phyloP scores from a whole-genome alignment of 805 yeast species.

The Zygosaccharomyces siamensis region DNA sequence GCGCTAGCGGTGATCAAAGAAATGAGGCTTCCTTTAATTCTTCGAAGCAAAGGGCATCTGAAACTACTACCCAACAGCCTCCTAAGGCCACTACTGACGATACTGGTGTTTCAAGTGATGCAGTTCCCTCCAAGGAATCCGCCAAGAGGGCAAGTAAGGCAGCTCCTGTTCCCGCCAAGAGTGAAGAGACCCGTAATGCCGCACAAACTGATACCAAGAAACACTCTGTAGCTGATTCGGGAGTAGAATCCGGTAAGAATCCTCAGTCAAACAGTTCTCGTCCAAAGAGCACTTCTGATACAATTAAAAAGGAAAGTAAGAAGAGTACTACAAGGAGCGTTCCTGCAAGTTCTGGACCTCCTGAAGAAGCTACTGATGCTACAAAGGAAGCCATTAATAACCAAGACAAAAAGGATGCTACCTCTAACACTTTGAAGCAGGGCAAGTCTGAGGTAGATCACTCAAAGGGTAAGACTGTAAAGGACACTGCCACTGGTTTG shows the following conservation, averaged over 20 bases:
- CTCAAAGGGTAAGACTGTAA: background rate
- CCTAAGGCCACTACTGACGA: background rate
- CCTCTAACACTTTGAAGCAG: background rate
- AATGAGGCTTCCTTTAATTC: background rate
- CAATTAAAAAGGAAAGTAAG: background rate
- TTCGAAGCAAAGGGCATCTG: background rate
- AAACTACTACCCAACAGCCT: background rate
- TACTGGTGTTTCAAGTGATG: background rate
- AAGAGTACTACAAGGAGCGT: background rate
- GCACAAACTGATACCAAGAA: background rate
- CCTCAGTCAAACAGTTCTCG: background rate
- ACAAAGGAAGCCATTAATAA: background rate
- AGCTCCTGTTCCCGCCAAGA: background rate
- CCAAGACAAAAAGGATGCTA: background rate
- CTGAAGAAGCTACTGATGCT: background rate
- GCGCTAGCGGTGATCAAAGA: background rate
- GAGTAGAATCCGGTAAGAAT: background rate
- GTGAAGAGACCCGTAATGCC: background rate
- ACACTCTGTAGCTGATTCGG: background rate
- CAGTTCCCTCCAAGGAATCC: background rate
- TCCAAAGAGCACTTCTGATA: background rate
- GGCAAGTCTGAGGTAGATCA: background rate
- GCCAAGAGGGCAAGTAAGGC: background rate
- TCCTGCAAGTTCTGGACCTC: background rate
- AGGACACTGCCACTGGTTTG: background rate